Evolutionary conservation across 768 basidiomycete species (phyloP), one percentile per base, ranked within the genome.

Genomic region (Russula compacta): DNA sequence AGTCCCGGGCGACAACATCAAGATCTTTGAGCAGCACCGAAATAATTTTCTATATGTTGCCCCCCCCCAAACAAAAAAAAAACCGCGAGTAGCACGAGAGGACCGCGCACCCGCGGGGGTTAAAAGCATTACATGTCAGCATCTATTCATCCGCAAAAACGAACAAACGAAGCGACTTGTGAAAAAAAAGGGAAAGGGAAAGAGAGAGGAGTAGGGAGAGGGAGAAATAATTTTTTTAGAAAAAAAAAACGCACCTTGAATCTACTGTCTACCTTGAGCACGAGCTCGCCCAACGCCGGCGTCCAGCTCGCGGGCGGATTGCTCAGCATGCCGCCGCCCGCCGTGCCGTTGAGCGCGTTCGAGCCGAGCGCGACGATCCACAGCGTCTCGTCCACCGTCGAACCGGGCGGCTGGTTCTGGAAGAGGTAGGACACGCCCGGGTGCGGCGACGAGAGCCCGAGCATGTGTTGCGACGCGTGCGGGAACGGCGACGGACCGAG

Each of bases 341-440:
- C 71, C 58, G 70, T 64, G 58, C 74, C 71, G 35, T 59, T 64
- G 58, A 71, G 61, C n/a, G 57, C 10, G 11, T 49, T 58, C 10
- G 57, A 58, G 19, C 57, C 57, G 12, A 58, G 40, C n/a, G 70
- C 89, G 64, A 91, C 89, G 21, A 78, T 81, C 87, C 89, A 91
- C 36, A 91, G 71, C 66, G 83, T 86, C 3, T 79, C 78, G 24
- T 75, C 73, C 8, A 71, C 72, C 46, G 77, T 75, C 29, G 73
- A 61, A 8, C 75, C 72, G 7, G 65, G 67, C 36, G 73, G 70
- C 33, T 80, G 81, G 19, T 73, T 73, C 9, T 81, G 65, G 71
- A 92, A 89, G 42, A 91, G 76, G 70, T 91, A 91, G 0, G 88
- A 88, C 24, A 91, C 87, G 57, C 89, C 89, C 3, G 89, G 89